Conservation (phyloP, 805 yeast genomes). For the Komagataella ulmi region DNA sequence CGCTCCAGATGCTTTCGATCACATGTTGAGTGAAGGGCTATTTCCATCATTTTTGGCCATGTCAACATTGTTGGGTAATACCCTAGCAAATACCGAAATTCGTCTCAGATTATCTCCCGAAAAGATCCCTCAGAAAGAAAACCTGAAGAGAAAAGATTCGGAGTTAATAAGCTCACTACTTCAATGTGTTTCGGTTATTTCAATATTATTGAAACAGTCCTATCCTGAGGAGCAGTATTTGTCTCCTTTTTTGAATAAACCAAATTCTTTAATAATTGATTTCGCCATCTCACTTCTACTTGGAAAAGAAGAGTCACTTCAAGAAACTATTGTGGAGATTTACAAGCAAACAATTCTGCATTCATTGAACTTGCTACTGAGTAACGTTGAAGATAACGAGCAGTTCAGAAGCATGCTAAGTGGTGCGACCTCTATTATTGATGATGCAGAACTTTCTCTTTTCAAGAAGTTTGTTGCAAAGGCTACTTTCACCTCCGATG, state of each 20-base stretch:
- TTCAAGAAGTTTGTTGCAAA: not conserved
- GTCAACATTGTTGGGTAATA: constrained; percentile 2
- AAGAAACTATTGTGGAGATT: not conserved
- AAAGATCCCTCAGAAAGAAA: not conserved
- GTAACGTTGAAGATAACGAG: not conserved
- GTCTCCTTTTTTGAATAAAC: not conserved
- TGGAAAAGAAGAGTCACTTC: not conserved
- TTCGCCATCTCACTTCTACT: constrained; percentile 8
- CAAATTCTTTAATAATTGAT: constrained; percentile 4
- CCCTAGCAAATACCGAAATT: not conserved
- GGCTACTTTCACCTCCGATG: not conserved
- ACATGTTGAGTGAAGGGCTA: constrained; percentile 6
- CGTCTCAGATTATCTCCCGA: not conserved
- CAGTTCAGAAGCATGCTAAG: not conserved
- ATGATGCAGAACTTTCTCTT: not conserved
- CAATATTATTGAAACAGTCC: not conserved
- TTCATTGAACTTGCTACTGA: not conserved
- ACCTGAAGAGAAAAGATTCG: not conserved
- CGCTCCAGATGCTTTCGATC: constrained; percentile 6
- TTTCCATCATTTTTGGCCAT: constrained; percentile 6
- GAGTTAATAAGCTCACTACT: not conserved
- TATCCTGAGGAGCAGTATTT: not conserved
- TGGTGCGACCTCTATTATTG: not conserved
- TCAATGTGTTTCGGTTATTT: not conserved
- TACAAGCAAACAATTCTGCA: not conserved